Evolutionary conservation across 345 rosid species (phyloP).

Genomic region (Streptanthus diversifolius): DNA sequence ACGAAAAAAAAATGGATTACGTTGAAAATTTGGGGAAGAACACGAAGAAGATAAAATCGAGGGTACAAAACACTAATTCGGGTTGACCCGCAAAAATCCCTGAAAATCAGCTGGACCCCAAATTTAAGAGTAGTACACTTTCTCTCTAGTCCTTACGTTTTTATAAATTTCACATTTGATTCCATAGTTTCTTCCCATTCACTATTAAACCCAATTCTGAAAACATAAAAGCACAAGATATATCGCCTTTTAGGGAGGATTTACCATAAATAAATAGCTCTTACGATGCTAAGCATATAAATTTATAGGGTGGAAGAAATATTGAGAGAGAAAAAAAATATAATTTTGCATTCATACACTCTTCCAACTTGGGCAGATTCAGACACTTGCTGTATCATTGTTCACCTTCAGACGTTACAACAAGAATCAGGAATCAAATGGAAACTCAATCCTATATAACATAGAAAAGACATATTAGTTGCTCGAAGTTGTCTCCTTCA

Average conservation of each 20-base stretch:
- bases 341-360: neutral
- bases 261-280: neutral
- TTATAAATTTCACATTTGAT: neutral
- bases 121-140: neutral
- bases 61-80: constrained; percentile 19
- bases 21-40: constrained; percentile 17
- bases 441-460: constrained; percentile 7
- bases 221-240: neutral
- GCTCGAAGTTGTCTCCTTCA: constrained; percentile 12
- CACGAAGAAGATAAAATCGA: constrained; percentile 29
- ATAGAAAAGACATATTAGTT: neutral
- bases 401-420: constrained; percentile 9
- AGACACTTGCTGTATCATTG: neutral
- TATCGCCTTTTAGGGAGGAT: neutral
- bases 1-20: constrained; percentile 30
- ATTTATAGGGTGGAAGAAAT: neutral
- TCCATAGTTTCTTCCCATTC: neutral
- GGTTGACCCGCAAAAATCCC: constrained; percentile 27
- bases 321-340: neutral
- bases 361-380: constrained; percentile 18
- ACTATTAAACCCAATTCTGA: neutral
- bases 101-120: constrained; percentile 29
- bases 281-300: neutral
- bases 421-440: neutral
- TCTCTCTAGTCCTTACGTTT: neutral